phyloP scores from a whole-genome alignment of 257 asterid species.

The Sherardia arvensis region DNA sequence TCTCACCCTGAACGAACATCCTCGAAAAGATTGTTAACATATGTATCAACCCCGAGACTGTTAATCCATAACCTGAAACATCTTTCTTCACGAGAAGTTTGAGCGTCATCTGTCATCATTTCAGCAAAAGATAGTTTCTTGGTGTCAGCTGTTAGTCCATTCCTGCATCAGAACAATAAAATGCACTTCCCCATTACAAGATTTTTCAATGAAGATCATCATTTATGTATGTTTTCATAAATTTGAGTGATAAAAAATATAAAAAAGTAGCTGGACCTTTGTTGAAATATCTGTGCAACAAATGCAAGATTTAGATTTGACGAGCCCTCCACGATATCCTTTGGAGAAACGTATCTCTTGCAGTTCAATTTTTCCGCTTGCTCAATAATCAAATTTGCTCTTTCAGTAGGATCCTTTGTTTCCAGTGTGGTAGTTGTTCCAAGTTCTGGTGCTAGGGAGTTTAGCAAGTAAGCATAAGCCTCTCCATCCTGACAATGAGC shows the following conservation, averaged over 20 bases:
- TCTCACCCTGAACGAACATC: slow-evolving; percentile 72
- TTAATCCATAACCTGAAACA: slow-evolving; percentile 94
- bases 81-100: slow-evolving; percentile 92
- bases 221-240: neutral
- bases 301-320: slow-evolving; percentile 88
- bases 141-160: slow-evolving; percentile 65
- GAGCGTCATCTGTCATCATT: slow-evolving; percentile 88
- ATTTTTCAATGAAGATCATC: neutral
- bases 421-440: slow-evolving; percentile 55
- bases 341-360: slow-evolving; percentile 71
- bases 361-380: slow-evolving; percentile 93
- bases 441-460: slow-evolving; percentile 86
- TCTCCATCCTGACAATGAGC: slow-evolving; percentile 64
- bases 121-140: slow-evolving; percentile 57
- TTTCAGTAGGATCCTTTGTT: slow-evolving; percentile 69
- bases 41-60: slow-evolving; percentile 79
- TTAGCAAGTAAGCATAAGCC: slow-evolving; percentile 88
- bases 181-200: neutral
- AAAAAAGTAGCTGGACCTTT: slow-evolving; percentile 36
- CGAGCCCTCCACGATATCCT: slow-evolving; percentile 87
- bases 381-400: slow-evolving; percentile 77
- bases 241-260: neutral
- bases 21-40: slow-evolving; percentile 72
- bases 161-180: slow-evolving; percentile 28
- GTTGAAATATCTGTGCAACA: slow-evolving; percentile 92